Evolutionary conservation across 768 basidiomycete genomes (phyloP), one percentile per base, ranked within the genome.

Genomic region (Tricholomella constricta): DNA sequence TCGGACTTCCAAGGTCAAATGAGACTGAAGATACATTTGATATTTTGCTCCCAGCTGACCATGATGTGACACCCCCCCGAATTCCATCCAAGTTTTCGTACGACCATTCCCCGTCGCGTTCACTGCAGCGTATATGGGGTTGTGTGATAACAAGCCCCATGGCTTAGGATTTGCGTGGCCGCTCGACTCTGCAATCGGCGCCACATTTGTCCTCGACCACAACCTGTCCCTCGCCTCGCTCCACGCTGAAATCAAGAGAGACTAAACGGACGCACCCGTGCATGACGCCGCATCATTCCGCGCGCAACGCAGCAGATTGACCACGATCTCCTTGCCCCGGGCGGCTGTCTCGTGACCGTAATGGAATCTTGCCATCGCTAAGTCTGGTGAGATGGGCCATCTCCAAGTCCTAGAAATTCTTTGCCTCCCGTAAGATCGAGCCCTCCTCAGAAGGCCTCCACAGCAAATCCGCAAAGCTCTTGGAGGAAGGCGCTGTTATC

Each of bases 81-180:
- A 72, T 80, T 9, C 78, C 77, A 1, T 36, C 52, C 15, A 70
- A 69, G 35, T 29, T 78, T 17, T 64, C 67, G 0, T 69, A 70
- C 52, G 76, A 76, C 12, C 77, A 6, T 56, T 80, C 15, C 77
- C 79, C 2, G 62, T 75, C 10, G 72, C 60, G 0, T 54, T 78
- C 7, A 66, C 69, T 4, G 73, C 76, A 2, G 76, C 75, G 2
- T 70, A 64, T 6, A 41, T 67, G 2, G 75, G 68, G 0, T 58
- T 79, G 15, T 79, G 72, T 64, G 58, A 60, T 26, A 8, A 2
- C 2, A 54, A 51, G 25, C 57, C 61, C 1, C 36, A 58, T 20
- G 72, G 72, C 11, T 38, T 61, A 0, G 66, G 55, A 1, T 59
- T 71, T 15, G 45, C 51, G 6, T 48, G 64, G n/a, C 70, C 70